Evolutionary conservation across 1,139 yeast genomes (phyloP).

Genomic region (Yamadazyma triangularis): DNA sequence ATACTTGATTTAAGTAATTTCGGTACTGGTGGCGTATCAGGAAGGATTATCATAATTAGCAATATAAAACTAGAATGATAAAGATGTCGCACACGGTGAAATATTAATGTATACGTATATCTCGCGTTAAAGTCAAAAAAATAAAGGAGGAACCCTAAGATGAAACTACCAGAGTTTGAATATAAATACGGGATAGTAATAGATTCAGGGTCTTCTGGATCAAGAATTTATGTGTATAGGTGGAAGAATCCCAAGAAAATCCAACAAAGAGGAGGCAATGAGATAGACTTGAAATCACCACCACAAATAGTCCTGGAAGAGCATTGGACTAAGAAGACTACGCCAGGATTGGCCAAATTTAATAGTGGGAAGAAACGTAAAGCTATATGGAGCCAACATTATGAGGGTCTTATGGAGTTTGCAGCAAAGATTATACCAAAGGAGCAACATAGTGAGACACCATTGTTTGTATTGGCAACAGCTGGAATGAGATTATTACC

Average conservation of each 20-base stretch:
- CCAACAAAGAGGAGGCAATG: slow-evolving; percentile 18
- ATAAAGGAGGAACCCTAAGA: slow-evolving; percentile 1
- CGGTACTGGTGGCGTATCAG: slow-evolving; percentile 30
- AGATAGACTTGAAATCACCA: slow-evolving; percentile 40
- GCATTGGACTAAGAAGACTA: slow-evolving; percentile 57
- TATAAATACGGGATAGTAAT: slow-evolving; percentile 64
- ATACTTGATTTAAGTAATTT: slow-evolving; percentile 7
- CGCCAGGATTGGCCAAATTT: slow-evolving; percentile 68
- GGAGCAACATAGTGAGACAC: slow-evolving; percentile 51
- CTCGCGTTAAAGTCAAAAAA: too few species aligned
- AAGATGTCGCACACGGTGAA: too few species aligned
- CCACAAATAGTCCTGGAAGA: slow-evolving; percentile 58
- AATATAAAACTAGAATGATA: too few species aligned
- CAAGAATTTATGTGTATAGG: slow-evolving; percentile 63
- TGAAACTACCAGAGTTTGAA: slow-evolving; percentile 12
- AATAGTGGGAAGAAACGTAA: slow-evolving; percentile 34
- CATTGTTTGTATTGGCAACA: slow-evolving; percentile 70
- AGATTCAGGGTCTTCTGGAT: slow-evolving; percentile 82
- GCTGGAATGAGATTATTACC: slow-evolving; percentile 78
- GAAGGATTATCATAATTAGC: slow-evolving; percentile 25
- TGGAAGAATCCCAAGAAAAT: slow-evolving; percentile 51
- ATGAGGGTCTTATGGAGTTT: slow-evolving; percentile 48
- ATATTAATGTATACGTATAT: too few species aligned
- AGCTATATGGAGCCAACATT: slow-evolving; percentile 58
- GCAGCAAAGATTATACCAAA: slow-evolving; percentile 59